phyloP scores from a whole-genome alignment of 139 green algal species.

The Picochlorum sp. region DNA sequence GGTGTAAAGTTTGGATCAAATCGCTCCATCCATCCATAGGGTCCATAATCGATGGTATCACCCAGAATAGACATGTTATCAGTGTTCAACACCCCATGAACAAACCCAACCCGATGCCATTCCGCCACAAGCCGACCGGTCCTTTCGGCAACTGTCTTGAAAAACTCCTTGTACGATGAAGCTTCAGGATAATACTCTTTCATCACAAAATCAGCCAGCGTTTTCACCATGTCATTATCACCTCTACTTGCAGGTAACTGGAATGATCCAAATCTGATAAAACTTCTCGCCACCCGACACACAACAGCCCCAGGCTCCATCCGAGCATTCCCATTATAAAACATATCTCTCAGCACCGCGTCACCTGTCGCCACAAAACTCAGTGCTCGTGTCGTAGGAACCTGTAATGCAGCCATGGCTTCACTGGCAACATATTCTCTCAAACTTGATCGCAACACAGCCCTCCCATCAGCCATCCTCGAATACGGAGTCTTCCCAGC shows the following conservation, averaged over 20 bases:
- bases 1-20: slow-evolving; percentile 91
- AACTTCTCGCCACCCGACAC: slow-evolving; percentile 70
- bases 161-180: slow-evolving; percentile 38
- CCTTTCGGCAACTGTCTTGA: slow-evolving; percentile 54
- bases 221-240: slow-evolving; percentile 39
- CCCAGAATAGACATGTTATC: slow-evolving; percentile 92
- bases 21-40: slow-evolving; percentile 74
- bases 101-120: slow-evolving; percentile 84
- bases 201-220: slow-evolving; percentile 76
- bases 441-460: slow-evolving; percentile 78
- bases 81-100: slow-evolving; percentile 93
- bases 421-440: slow-evolving; percentile 83
- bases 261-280: slow-evolving; percentile 90
- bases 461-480: slow-evolving; percentile 74
- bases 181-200: slow-evolving; percentile 68
- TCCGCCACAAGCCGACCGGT: slow-evolving; percentile 67
- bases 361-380: slow-evolving; percentile 73
- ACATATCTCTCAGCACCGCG: slow-evolving; percentile 76
- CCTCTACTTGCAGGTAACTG: slow-evolving; percentile 63
- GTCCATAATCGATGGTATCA: slow-evolving; percentile 60
- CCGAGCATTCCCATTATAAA: slow-evolving; percentile 39
- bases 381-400: slow-evolving; percentile 89
- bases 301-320: slow-evolving; percentile 72
- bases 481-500: slow-evolving; percentile 90
- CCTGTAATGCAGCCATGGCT: slow-evolving; percentile 73